Base-by-base conservation (phyloP, 768 basidiomycete species). In the Trametes maxima region DNA sequence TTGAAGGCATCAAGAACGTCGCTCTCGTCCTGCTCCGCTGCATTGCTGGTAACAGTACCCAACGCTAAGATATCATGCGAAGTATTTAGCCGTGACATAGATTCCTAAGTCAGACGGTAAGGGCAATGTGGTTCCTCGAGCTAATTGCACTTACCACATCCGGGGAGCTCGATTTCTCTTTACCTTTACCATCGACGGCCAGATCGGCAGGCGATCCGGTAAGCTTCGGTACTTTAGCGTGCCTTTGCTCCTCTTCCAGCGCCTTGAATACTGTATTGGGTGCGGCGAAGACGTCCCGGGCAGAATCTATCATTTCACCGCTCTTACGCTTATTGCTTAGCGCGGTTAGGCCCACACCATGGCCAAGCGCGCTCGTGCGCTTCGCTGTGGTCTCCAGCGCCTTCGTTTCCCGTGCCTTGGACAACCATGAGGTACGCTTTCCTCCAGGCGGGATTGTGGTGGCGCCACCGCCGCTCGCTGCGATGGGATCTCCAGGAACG, bases 381-480 rank as follows among this genome's bases (percentile, higher is more conserved):
- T 68, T 65, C 25, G 49, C 59, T 2, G 62, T 63, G 25, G 10
- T 65, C 60, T 74, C 74, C 52, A 72, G 28, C 66, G 76, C 77
- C 68, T 90, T 90, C 68, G 85, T 74, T 17, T 88, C 88, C 37
- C 90, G 80, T 14, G 87, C 91, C 67, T 89, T 90, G 73, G 83
- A 84, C 55, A 93, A 72, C 91, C 91, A 92, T 3, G 91, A 92
- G 10, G 88, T 88, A 35, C 90, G 84, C 67, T 89, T 91, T 2
- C 83, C 84, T 16, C 60, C 67, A 3, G 63, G 61, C 8, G 64
- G 64, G 11, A 72, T 77, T 25, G 73, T 70, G 21, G 75, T 68
- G 5, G 74, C 72, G n/a, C 79, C 76, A 40, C 64, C 67, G 17
- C 64, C 60, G 5, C 58, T 66, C 12, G 70, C 68, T 2, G 79